Percentiles rank a stretch among this genome's conserved stretches.
Conservation (phyloP, 139 green algal species). For the Chlorella sp. region DNA sequence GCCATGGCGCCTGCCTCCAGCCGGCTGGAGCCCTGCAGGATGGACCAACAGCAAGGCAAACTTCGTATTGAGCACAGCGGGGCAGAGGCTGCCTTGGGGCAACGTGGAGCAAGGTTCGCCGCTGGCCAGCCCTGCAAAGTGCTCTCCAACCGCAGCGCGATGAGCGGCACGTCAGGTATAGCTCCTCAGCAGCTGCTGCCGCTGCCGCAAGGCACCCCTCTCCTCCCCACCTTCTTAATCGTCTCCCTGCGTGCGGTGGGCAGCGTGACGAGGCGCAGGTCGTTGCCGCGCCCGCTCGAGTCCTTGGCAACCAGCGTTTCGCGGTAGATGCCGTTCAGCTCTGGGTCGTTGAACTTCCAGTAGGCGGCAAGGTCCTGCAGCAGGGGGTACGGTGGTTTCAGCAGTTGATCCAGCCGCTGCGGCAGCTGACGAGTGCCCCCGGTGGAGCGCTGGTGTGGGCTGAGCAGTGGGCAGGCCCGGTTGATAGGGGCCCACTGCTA, state of each 20-base stretch:
- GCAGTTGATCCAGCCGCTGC: no score
- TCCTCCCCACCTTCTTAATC: conserved; percentile 25
- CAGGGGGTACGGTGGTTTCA: neutral
- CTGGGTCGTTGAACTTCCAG: conserved; percentile 90
- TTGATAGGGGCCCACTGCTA: no score
- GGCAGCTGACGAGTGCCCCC: no score
- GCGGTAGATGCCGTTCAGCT: conserved; percentile 50
- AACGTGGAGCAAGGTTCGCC: no score
- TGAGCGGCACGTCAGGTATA: no score
- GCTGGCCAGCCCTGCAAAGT: no score
- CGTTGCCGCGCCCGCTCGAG: conserved; percentile 74
- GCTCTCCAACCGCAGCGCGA: no score
- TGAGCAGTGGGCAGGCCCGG: no score
- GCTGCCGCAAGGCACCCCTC: neutral
- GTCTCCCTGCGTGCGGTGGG: conserved; percentile 44
- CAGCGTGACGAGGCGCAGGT: conserved; percentile 70
- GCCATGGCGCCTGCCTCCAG: conserved; percentile 53
- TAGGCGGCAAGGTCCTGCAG: conserved; percentile 78
- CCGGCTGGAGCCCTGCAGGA: conserved; percentile 15
- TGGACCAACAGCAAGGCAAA: neutral
- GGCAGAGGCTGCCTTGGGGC: no score
- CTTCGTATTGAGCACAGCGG: no score
- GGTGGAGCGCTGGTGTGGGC: no score
- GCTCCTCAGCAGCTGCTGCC: no score
- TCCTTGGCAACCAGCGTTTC: conserved; percentile 65